Evolutionary conservation across 2,329 filamentous ascomycete genomes (phyloP), one percentile per base, ranked within the genome.

Genomic region (Nakataea oryzae): DNA sequence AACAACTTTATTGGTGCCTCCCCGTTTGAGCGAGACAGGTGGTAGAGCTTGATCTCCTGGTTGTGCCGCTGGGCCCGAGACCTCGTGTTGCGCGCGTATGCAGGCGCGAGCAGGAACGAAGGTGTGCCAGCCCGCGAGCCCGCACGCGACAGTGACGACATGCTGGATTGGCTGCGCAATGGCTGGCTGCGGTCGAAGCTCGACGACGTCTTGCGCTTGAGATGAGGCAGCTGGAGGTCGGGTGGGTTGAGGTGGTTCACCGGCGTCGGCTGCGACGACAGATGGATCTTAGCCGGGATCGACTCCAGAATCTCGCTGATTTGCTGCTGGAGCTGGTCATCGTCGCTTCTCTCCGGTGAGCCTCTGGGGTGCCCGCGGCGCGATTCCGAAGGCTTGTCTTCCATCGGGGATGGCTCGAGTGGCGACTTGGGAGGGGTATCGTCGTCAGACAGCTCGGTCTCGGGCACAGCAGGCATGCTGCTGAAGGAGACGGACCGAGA

Each of bases 1-100:
- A 96, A 96, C 6, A 99, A 84, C 75, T 97, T 97, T 71, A 97
- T 93, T 0, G 95, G 95, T 14, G 91, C 85, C 66, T 95, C 88
- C 62, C 90, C 90, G 47, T 88, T 91, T 24, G 89, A 87, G 58
- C 92, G 86, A 17, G 91, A 91, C 50, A 99, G 83, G 74, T 97
- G 93, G 69, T 97, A 99, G 2, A 97, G 81, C 73, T 93, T 92
- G 70, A 96, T 93, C 64, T 93, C 93, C 60, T 87, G 83, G 62
- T 86, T 82, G 60, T 81, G 80, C 57, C 76, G 76, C 62, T 75
- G 75, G 30, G 77, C 75, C 29, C 81, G 77, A 0, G 79, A 74
- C 11, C 82, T 80, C 3, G 76, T 69, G 27, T 75, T 78, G 68
- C 82, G 81, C 26, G 73, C 71, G 62, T 74, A 74, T 21, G 80